Evolutionary conservation across 495 filamentous ascomycete genomes (phyloP), one percentile per base, ranked within the genome.

Genomic region (Penicillium arizonense): DNA sequence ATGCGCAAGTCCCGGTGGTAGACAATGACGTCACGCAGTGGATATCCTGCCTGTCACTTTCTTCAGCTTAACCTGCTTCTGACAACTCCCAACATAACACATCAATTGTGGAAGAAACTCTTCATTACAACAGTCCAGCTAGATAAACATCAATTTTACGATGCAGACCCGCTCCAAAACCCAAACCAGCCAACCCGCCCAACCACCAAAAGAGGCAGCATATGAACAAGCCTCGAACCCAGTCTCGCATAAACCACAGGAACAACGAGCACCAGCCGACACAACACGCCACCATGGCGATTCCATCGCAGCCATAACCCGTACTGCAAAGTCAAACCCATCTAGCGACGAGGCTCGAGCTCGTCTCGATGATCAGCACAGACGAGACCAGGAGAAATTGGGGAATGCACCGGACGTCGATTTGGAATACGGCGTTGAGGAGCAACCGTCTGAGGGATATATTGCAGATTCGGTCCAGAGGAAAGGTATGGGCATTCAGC

Each of bases 401-500:
- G 56, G 61, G 18, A 41, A 46, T 50, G 60, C 41, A 44, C 56
- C 37, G 13, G 65, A 63, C 50, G 65, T 73, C 6, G 72, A 76
- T 47, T 55, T 65, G 1, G 80, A 84, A 14, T 78, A 78, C 9
- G 83, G 82, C 5, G 77, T 85, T 53, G 82, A 86, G 74, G 69
- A 75, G 21, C 70, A 77, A 24, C 68, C 74, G 0, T 65, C 68
- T 5, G 82, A 86, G 50, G 83, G 82, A 3, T 70, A 79, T 20
- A 79, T 86, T 34, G 81, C 80, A 2, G 57, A 68, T 21, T 70
- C 71, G 0, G 79, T 82, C 1, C 53, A 73, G 47, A 59, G 71
- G 0, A 74, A 75, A 52, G 58, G 66, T 11, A 58, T 58, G 18
- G 72, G 74, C 0, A 63, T 53, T 53, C 62, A 35, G 55, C 57